These are phyloP conservation scores for Pilasporangium apinafurcum DNA, from an alignment of 352 stramenopile species.

Conservation along the genomic window DNA sequence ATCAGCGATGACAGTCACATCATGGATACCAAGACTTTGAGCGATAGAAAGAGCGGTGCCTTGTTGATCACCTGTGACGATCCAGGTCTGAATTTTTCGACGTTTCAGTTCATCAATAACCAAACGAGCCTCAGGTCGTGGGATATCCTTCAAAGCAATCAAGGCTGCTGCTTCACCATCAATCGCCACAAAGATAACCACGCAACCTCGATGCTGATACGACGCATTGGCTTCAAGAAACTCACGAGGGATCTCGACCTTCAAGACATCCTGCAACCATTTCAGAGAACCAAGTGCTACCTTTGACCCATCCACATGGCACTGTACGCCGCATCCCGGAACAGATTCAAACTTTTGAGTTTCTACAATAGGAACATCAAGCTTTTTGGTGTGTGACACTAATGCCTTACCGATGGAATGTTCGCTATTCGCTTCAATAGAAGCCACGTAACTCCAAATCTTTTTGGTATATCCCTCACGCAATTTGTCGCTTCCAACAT, in stretches of 20 bases:
- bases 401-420: conserved; percentile 62
- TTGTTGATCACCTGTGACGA: conserved; percentile 71
- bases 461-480: conserved; percentile 1
- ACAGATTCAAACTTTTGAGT: conserved; percentile 33
- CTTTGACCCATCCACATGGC: conserved; percentile 16
- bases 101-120: conserved; percentile 49
- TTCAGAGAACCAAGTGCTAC: conserved; percentile 59
- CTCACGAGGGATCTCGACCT: conserved; percentile 30
- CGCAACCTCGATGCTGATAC: conserved; percentile 42
- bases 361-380: conserved; percentile 13
- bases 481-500: background rate
- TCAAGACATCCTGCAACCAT: conserved; percentile 52
- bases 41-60: conserved; percentile 53
- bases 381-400: conserved; percentile 26
- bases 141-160: conserved; percentile 44
- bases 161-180: conserved; percentile 43
- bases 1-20: conserved; percentile 53
- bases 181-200: conserved; percentile 54
- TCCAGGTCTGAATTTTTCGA: conserved; percentile 59
- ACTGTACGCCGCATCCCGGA: conserved; percentile 58
- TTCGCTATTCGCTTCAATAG: conserved; percentile 52
- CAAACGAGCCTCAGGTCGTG: conserved; percentile 38
- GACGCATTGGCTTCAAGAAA: conserved; percentile 33
- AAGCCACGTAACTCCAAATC: conserved; percentile 40
- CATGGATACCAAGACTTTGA: conserved; percentile 33